Evolutionary conservation across 2,329 filamentous ascomycete genomes (phyloP).

Genomic region (Fusarium sp.): DNA sequence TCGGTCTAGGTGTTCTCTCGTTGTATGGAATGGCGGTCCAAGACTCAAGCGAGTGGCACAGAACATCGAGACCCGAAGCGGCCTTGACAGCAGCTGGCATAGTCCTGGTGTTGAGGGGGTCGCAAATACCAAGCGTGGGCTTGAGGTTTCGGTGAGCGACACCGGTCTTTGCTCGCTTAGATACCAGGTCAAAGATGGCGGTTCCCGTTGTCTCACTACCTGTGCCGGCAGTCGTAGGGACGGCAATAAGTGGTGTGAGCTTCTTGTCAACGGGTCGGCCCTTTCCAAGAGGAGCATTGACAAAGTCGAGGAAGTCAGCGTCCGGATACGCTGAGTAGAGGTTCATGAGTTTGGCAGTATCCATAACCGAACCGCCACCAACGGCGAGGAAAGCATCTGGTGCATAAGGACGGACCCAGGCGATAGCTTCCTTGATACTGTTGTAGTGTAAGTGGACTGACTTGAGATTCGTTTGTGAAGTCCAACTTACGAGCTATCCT

Average conservation of each 20-base stretch:
- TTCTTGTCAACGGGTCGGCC: conserved; percentile 79
- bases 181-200: conserved; percentile 95
- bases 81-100: conserved; percentile 97
- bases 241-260: conserved; percentile 80
- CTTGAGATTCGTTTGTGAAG: background rate
- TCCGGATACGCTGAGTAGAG: conserved; percentile 91
- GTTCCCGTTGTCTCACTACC: conserved; percentile 97
- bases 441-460: conserved; percentile 14
- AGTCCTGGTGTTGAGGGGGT: conserved; percentile 89
- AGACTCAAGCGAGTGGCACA: conserved; percentile 94
- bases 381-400: conserved; percentile 95
- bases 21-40: conserved; percentile 98
- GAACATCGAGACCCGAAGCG: conserved; percentile 89
- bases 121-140: conserved; percentile 88
- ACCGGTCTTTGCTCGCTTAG: conserved; percentile 91
- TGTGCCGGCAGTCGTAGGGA: conserved; percentile 86
- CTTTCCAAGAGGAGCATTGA: conserved; percentile 92
- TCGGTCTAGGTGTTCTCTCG: conserved; percentile 83
- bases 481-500: conserved; percentile 81
- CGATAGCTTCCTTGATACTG: conserved; percentile 90
- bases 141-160: conserved; percentile 96
- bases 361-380: conserved; percentile 90
- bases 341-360: conserved; percentile 99
- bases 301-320: conserved; percentile 95
- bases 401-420: conserved; percentile 80